These are phyloP conservation scores for Exophiala aquamarina DNA, from an alignment of 2,329 filamentous ascomycete species.

Conservation along the genomic window DNA sequence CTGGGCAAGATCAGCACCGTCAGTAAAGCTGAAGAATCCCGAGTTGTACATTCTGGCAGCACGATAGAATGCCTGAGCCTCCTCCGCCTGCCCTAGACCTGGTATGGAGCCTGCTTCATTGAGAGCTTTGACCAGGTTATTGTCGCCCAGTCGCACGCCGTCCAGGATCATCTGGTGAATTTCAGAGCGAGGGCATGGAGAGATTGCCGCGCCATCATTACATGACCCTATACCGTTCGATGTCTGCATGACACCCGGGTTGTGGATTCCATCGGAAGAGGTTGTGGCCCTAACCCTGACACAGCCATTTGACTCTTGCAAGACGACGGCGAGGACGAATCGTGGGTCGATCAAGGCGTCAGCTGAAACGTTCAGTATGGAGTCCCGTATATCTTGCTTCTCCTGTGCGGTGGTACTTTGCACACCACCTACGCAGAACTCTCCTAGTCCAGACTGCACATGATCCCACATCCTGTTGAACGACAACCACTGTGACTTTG, in stretches of 20 bases:
- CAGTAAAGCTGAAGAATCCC: constrained; percentile 13
- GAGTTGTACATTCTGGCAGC: constrained; percentile 27
- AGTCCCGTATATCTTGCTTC: constrained; percentile 24
- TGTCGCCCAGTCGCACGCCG: constrained; percentile 13
- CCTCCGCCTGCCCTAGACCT: not conserved
- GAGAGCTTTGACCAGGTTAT: constrained; percentile 9
- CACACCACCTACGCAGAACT: constrained; percentile 10
- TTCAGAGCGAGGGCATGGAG: constrained; percentile 16
- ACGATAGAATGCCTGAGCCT: constrained; percentile 20
- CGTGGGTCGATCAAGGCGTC: constrained; percentile 31
- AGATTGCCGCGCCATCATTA: constrained; percentile 9
- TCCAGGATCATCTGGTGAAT: constrained; percentile 25
- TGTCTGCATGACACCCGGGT: constrained; percentile 25
- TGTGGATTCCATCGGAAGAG: constrained; percentile 9
- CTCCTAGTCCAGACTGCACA: constrained; percentile 7
- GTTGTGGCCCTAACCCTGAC: constrained; percentile 29
- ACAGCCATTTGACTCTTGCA: constrained; percentile 34
- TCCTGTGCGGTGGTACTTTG: constrained; percentile 16
- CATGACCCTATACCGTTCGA: constrained; percentile 16
- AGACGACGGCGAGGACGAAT: constrained; percentile 35
- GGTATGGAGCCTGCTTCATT: constrained; percentile 7
- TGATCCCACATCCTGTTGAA: constrained; percentile 20
- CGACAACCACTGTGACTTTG: constrained; percentile 24
- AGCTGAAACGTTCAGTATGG: constrained; percentile 28
- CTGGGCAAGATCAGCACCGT: constrained; percentile 17